Evolutionary conservation across 495 filamentous ascomycete genomes (phyloP), one percentile per base, ranked within the genome.

Genomic region (Aspergillus carlsbadensis): DNA sequence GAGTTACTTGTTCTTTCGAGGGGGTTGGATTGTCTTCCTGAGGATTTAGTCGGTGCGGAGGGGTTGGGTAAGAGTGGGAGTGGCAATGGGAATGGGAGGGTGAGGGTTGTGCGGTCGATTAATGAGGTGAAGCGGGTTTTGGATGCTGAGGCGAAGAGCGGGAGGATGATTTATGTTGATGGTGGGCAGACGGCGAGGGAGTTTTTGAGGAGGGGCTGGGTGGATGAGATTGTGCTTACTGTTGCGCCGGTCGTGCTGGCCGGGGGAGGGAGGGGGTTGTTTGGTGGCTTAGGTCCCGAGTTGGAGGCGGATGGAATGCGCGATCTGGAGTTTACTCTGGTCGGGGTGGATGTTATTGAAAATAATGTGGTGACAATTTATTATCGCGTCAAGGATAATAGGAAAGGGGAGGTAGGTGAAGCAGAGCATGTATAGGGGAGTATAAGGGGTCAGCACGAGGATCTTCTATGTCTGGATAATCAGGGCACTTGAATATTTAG

Each of bases 161-260:
- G 33, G n/a, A 21, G 37, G n/a, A 10, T 21, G 26, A 51, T 59
- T 13, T 55, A 59, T 54, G 50, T 54, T 5, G 57, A 59, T 50
- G 57, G 57, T 4, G 57, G 57, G 11, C 17, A 42, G 42, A 48
- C 46, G n/a, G 36, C 54, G 1, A 35, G 36, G 43, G 51, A 31
- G 57, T 59, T 54, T 45, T 22, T 59, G 43, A 36, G 34, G 10
- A 24, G 51, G 14, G 57, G 57, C 4, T 59, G 57, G 51, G 15
- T 59, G 5, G 57, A 59, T 55, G 57, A 59, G 51, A 33, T 55
- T 29, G 45, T 59, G 5, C 41, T 59, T 39, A 59, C 56, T 10
- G 14, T 10, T 22, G 47, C 56, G 1, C 49, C 56, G 5, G 18
- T 59, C 10, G 11, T 59, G 18, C 22, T 58, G 15, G 56, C 26